Evolutionary conservation across 345 rosid species (phyloP), one percentile per base, ranked within the genome.

Genomic region (Geranium brycei): DNA sequence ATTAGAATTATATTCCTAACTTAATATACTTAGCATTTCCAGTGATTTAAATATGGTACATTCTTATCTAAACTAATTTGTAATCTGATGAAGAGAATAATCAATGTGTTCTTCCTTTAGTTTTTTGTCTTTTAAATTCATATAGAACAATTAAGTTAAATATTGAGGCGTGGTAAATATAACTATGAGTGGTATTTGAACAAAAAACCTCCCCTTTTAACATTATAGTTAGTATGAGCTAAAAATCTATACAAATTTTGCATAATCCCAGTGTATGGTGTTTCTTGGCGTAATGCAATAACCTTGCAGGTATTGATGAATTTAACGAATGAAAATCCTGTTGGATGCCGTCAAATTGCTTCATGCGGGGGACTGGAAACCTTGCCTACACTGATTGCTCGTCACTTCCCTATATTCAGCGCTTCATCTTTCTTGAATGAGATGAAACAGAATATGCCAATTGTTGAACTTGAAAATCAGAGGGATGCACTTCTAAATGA

Each of bases 301-400:
- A 47, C 11, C 12, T 35, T 67, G 71, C 86, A 92, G 98, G 97
- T 90, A 63, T 77, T 92, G 65, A 89, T 92, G 91, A 92, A 92
- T 76, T 75, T 89, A 69, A 90, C 98, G 17, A 92, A 92, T 78
- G 98, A 87, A 62, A 89, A 92, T 60, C 79, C 93, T 60, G 69
- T 76, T 53, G 95, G 97, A 59, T 92, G 98, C 78, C 83, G 70
- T 71, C 87, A 89, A 86, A 80, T 92, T 75, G 95, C 90, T 74
- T 76, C 80, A 17, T 90, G 80, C 68, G 87, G 88, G 69, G 98
- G 90, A 51, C 75, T 92, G 67, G 98, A 92, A 80, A 78, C 81
- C 57, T 80, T 92, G 90, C 77, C 83, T 68, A 74, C 78, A 60
- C 71, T 92, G 77, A 87, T 89, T 71, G 96, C 82, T 35, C 69